Conservation (phyloP, 1,284 basidiomycete genomes). For the Boletellus deceptivus region DNA sequence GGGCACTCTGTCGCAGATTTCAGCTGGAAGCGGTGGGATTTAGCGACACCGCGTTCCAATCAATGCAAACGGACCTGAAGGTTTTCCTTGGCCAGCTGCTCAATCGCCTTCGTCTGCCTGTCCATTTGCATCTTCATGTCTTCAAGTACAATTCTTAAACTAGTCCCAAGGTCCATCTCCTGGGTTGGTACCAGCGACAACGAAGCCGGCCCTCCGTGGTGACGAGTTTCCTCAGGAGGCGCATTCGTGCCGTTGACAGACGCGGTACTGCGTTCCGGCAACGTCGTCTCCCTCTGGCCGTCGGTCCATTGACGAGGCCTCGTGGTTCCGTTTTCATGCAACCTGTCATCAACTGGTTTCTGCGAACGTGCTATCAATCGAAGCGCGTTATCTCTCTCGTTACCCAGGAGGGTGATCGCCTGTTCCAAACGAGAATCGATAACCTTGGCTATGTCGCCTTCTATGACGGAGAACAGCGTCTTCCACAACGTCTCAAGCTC, state of each 20-base stretch:
- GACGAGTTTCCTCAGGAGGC: constrained; percentile 15
- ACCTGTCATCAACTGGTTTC: constrained; percentile 10
- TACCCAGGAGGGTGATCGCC: constrained; percentile 36
- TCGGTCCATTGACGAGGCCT: constrained; percentile 15
- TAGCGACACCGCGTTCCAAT: constrained; percentile 6
- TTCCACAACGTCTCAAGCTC: constrained; percentile 45
- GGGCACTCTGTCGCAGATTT: constrained; percentile 20
- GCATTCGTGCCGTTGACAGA: constrained; percentile 11
- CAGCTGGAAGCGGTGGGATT: constrained; percentile 14
- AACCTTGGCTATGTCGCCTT: constrained; percentile 37
- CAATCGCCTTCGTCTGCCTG: constrained; percentile 31
- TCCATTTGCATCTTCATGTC: constrained; percentile 35
- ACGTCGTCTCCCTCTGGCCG: constrained; percentile 11
- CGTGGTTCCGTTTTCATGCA: constrained; percentile 6
- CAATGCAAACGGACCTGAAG: constrained; percentile 22
- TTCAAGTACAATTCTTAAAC: constrained; percentile 29
- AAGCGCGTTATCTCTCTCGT: constrained; percentile 34
- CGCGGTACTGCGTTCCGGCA: constrained; percentile 15
- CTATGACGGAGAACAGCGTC: constrained; percentile 41
- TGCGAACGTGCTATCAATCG: constrained; percentile 21
- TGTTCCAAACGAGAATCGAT: constrained; percentile 41
- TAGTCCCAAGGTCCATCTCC: constrained; percentile 23
- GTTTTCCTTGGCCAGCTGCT: constrained; percentile 33
- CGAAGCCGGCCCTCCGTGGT: constrained; percentile 10
- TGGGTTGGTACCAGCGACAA: constrained; percentile 16